Percentiles rank a stretch among this genome's conserved stretches.
Conservation (phyloP, 371 early-diverging fungal genomes). For the Mucor irregularis region DNA sequence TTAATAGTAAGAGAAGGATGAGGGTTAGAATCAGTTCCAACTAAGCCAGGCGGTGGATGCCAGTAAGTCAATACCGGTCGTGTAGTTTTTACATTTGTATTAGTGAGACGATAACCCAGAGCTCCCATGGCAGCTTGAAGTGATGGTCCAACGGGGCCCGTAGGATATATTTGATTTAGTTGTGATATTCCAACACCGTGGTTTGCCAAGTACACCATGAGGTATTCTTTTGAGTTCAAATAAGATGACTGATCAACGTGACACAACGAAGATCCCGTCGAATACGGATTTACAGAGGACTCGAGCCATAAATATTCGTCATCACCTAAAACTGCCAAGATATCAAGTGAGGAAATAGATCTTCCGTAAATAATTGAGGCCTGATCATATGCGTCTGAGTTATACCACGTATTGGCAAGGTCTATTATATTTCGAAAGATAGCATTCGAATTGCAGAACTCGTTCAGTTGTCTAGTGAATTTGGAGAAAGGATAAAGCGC, state of each 20-base stretch:
- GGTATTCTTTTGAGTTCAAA: conserved; percentile 27
- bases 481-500: conserved; percentile 6
- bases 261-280: conserved; percentile 38
- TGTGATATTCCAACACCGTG: conserved; percentile 17
- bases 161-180: conserved; percentile 10
- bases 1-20: conserved; percentile 23
- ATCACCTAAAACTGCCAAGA: conserved; percentile 18
- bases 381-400: neutral
- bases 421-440: conserved; percentile 30
- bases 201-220: conserved; percentile 42
- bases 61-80: conserved; percentile 31
- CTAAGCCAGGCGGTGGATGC: conserved; percentile 27
- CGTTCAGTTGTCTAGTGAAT: conserved; percentile 22
- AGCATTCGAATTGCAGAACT: conserved; percentile 28
- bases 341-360: conserved; percentile 10
- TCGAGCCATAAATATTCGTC: conserved; percentile 27
- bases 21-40: conserved; percentile 30
- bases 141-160: conserved; percentile 50
- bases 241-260: conserved; percentile 40
- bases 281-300: conserved; percentile 37
- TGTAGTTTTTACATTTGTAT: neutral
- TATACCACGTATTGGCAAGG: conserved; percentile 40
- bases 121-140: conserved; percentile 30
- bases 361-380: conserved; percentile 22
- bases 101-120: conserved; percentile 41